These are phyloP conservation scores for Calonectria pauciramosa DNA, from an alignment of 2,329 filamentous ascomycete genomes.

Conservation along the genomic window DNA sequence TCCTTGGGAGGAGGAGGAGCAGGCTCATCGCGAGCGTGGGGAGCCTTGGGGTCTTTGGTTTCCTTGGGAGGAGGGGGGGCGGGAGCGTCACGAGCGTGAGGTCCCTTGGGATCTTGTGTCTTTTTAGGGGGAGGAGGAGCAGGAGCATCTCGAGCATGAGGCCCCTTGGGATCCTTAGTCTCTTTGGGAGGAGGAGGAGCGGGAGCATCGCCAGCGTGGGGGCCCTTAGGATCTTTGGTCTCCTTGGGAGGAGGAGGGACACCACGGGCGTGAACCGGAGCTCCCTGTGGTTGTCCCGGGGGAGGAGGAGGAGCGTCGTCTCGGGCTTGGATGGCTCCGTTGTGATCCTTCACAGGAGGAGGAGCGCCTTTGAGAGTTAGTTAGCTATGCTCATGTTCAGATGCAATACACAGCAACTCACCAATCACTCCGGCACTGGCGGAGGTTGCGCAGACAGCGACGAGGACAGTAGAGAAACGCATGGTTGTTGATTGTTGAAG, in stretches of 20 bases:
- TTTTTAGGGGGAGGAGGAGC: background rate
- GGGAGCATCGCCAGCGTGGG: background rate
- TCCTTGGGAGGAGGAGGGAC: background rate
- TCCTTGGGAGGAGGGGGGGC: background rate
- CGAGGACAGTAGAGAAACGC: conserved; percentile 7
- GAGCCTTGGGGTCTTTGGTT: background rate
- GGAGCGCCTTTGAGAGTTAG: background rate
- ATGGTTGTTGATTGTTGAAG: background rate
- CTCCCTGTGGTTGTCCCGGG: background rate
- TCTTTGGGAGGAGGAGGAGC: background rate
- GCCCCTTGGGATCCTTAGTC: background rate
- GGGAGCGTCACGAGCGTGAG: background rate
- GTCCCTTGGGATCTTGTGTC: background rate
- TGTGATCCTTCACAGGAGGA: background rate
- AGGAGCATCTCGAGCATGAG: background rate
- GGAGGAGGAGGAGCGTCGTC: background rate
- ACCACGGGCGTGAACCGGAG: background rate
- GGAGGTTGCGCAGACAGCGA: background rate
- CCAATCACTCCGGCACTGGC: conserved; percentile 4
- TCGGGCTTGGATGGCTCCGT: background rate
- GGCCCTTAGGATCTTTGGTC: background rate
- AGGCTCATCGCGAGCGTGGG: background rate
- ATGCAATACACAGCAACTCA: background rate
- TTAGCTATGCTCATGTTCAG: background rate
- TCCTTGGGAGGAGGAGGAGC: background rate